A percentile compares a stretch with the other conserved stretches of the same genome.
Conservation (phyloP, 2,329 filamentous ascomycete species). For the Colletotrichum echinochloae region DNA sequence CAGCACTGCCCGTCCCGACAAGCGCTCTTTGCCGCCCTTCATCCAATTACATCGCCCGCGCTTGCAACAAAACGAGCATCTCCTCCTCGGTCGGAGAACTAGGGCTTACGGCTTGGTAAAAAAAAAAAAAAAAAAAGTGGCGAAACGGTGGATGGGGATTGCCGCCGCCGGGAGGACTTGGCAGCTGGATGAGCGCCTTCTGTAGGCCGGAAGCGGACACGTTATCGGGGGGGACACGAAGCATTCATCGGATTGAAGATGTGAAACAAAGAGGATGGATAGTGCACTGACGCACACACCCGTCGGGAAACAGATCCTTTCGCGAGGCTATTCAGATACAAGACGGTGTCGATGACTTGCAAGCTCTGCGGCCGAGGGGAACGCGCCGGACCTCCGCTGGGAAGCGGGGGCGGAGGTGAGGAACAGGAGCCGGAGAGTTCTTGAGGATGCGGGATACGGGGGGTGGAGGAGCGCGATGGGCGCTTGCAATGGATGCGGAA, state of each 20-base stretch:
- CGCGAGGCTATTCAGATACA: neutral
- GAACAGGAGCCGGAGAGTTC: neutral
- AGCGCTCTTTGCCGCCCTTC: neutral
- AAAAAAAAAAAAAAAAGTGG: too few relatives aligned
- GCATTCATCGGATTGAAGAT: neutral
- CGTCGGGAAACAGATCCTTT: neutral
- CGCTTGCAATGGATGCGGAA: neutral
- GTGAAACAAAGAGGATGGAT: neutral
- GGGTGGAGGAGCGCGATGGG: neutral
- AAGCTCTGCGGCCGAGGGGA: neutral
- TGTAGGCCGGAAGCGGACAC: too few relatives aligned
- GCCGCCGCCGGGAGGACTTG: neutral
- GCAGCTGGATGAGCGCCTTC: neutral
- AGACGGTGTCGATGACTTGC: too few relatives aligned
- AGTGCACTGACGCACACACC: neutral
- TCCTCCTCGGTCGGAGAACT: too few relatives aligned
- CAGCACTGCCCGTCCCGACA: slow-evolving; percentile 1
- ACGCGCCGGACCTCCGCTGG: slow-evolving; percentile 7
- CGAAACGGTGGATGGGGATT: neutral
- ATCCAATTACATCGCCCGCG: neutral
- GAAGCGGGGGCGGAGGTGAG: slow-evolving; percentile 9
- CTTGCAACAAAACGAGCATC: neutral
- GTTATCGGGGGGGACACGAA: neutral
- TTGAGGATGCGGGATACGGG: slow-evolving; percentile 1
- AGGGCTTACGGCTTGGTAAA: neutral